Evolutionary conservation across 2,329 filamentous ascomycete genomes (phyloP).

Genomic region (Penicillium decumbens): DNA sequence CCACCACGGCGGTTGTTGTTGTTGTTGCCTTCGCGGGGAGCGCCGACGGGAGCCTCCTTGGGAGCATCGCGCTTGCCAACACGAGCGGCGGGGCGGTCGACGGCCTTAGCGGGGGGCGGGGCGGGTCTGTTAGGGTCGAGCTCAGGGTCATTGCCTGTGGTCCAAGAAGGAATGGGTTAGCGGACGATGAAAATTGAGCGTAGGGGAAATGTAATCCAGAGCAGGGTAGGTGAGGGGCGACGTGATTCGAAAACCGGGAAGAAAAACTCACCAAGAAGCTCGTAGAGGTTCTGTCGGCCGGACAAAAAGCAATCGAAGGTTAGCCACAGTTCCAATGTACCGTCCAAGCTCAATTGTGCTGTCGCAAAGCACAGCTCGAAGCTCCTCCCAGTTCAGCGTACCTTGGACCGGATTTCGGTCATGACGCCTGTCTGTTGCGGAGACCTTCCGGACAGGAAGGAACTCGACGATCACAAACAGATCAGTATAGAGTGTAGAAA

Average conservation of each 20-base stretch:
- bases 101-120: constrained; percentile 76
- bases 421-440: constrained; percentile 47
- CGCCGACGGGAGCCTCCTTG: constrained; percentile 58
- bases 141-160: constrained; percentile 63
- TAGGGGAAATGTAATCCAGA: not conserved
- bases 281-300: constrained; percentile 77
- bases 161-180: constrained; percentile 30
- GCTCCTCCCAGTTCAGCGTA: constrained; percentile 30
- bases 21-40: constrained; percentile 33
- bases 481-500: constrained; percentile 20
- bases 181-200: constrained; percentile 4
- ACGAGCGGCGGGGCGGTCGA: constrained; percentile 76
- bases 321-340: constrained; percentile 17
- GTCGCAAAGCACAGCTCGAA: constrained; percentile 3
- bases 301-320: constrained; percentile 20
- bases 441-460: constrained; percentile 49
- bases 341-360: constrained; percentile 10
- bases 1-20: constrained; percentile 46
- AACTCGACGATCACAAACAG: constrained; percentile 47
- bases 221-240: not conserved
- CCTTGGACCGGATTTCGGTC: constrained; percentile 52
- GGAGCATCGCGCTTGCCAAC: constrained; percentile 83
- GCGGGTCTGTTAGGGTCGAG: constrained; percentile 69
- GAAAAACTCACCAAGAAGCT: constrained; percentile 78
- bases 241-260: constrained; percentile 12